Conservation (phyloP, 2,329 filamentous ascomycete species). For the Trichoderma citrinoviride region DNA sequence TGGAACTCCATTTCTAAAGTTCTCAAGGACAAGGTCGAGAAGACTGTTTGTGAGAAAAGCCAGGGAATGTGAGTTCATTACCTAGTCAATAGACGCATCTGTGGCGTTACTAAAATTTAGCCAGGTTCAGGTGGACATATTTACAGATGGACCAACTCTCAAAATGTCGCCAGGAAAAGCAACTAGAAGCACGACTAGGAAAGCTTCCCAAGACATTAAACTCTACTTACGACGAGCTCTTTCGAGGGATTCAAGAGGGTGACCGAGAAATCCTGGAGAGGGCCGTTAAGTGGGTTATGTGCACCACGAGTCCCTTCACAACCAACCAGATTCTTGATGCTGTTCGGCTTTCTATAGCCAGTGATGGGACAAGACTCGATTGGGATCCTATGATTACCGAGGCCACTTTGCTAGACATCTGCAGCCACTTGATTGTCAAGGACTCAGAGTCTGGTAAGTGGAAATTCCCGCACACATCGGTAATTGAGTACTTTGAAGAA, state of each 20-base stretch:
- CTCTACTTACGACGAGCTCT: neutral
- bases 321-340: neutral
- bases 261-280: neutral
- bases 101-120: neutral
- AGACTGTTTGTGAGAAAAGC: neutral
- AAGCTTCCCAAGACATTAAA: conserved; percentile 13
- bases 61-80: conserved; percentile 3
- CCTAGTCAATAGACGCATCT: neutral
- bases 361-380: neutral
- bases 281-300: conserved; percentile 4
- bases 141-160: conserved; percentile 8
- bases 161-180: neutral
- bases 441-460: neutral
- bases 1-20: neutral
- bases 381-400: neutral
- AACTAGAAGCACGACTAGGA: neutral
- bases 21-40: neutral
- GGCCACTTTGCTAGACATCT: neutral
- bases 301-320: neutral
- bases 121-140: conserved; percentile 10
- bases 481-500: conserved; percentile 15
- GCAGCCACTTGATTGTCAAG: neutral
- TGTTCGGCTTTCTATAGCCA: neutral
- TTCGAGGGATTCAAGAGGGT: neutral
- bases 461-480: conserved; percentile 9